phyloP scores from a whole-genome alignment of 495 filamentous ascomycete genomes.

The Hypoxylon perforatum region DNA sequence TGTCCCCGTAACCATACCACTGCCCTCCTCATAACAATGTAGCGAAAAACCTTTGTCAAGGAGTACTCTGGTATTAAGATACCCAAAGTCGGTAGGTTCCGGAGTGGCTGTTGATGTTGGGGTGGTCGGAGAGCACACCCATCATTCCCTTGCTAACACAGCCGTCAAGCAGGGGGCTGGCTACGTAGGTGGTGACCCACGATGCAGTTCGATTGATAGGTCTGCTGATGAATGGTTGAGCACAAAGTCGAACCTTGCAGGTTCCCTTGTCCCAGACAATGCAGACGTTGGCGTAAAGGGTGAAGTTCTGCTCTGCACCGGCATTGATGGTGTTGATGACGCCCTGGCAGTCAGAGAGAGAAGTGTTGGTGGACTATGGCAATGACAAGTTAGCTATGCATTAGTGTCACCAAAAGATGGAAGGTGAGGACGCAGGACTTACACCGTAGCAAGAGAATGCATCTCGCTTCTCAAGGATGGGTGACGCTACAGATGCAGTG shows the following conservation, averaged over 20 bases:
- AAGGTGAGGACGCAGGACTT: conserved; percentile 1
- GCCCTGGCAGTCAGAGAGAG: conserved; percentile 38
- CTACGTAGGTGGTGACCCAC: conserved; percentile 41
- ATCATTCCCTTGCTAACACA: conserved; percentile 38
- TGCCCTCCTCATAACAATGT: not conserved
- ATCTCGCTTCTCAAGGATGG: conserved; percentile 40
- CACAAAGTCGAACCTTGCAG: conserved; percentile 45
- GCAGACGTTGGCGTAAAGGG: conserved; percentile 41
- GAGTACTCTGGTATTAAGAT: conserved; percentile 1
- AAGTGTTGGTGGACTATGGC: conserved; percentile 30
- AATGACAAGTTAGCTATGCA: conserved; percentile 5
- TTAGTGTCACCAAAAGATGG: not conserved
- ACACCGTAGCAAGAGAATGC: conserved; percentile 47
- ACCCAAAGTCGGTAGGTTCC: conserved; percentile 46
- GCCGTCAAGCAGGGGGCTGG: conserved; percentile 33
- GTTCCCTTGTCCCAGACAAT: conserved; percentile 42
- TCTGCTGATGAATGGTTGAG: conserved; percentile 40
- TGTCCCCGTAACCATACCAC: not conserved
- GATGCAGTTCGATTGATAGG: conserved; percentile 41
- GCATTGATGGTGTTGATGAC: conserved; percentile 38
- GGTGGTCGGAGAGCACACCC: conserved; percentile 38
- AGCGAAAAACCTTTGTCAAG: not conserved
- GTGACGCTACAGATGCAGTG: not conserved
- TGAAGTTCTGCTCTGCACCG: conserved; percentile 32
- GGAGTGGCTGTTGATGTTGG: conserved; percentile 41